These are phyloP conservation scores for Candida boleticola DNA, from an alignment of 805 yeast species.

Conservation along the genomic window DNA sequence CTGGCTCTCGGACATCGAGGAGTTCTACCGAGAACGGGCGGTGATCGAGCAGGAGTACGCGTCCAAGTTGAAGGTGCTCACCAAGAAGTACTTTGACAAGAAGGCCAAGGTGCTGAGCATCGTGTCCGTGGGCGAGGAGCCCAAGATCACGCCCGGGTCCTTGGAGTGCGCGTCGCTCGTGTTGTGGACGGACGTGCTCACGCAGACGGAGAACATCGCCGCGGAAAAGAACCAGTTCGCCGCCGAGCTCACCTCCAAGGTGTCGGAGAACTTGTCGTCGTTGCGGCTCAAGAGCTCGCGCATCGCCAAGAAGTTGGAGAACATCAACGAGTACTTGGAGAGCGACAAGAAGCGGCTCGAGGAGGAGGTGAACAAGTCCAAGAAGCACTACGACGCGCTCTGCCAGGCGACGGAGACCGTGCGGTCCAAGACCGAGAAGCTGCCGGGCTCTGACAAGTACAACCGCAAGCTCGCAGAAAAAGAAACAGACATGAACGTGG, in stretches of 20 bases:
- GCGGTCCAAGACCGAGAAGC: constrained; percentile 69
- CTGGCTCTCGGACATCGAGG: constrained; percentile 77
- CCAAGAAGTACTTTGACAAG: constrained; percentile 68
- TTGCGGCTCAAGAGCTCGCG: constrained; percentile 53
- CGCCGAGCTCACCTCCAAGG: constrained; percentile 54
- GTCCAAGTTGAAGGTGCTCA: constrained; percentile 57
- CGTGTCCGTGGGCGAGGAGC: constrained; percentile 87
- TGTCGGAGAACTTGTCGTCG: constrained; percentile 59
- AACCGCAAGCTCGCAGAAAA: constrained; percentile 56
- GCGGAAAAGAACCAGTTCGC: constrained; percentile 61
- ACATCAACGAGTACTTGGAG: constrained; percentile 57
- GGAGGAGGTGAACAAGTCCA: constrained; percentile 59
- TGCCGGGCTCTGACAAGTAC: constrained; percentile 43
- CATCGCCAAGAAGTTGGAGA: constrained; percentile 53
- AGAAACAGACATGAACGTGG: constrained; percentile 77
- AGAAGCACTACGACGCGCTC: constrained; percentile 73
- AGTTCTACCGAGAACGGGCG: constrained; percentile 82
- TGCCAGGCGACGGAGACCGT: constrained; percentile 81
- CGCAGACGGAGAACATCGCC: constrained; percentile 79
- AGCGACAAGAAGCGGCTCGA: constrained; percentile 48
- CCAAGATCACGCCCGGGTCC: constrained; percentile 92
- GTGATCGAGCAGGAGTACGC: constrained; percentile 82
- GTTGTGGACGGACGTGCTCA: constrained; percentile 84
- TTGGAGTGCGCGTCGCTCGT: constrained; percentile 83
- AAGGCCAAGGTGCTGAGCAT: constrained; percentile 67